Conservation (phyloP, 805 yeast genomes). For the Teunomyces pallodes region DNA sequence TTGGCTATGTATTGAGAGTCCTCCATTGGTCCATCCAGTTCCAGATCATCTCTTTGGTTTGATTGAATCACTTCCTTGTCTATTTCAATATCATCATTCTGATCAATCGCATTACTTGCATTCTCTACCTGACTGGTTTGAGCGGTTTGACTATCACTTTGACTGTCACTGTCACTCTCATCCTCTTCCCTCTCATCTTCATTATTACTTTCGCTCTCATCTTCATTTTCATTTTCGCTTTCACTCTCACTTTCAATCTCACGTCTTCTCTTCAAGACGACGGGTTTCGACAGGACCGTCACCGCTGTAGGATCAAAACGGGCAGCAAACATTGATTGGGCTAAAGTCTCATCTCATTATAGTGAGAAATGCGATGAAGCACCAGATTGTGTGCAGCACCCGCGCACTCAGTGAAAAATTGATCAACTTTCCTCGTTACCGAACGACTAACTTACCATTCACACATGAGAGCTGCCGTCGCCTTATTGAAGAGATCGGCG, state of each 20-base stretch:
- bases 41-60: constrained; percentile 10
- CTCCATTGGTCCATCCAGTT: constrained; percentile 11
- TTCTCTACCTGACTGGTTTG: constrained; percentile 5
- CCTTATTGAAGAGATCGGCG: constrained; percentile 30
- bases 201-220: neutral
- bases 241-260: constrained; percentile 9
- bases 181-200: constrained; percentile 4
- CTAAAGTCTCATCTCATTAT: neutral
- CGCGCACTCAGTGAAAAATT: neutral
- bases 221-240: constrained; percentile 9
- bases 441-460: neutral
- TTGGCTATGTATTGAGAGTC: constrained; percentile 18
- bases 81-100: constrained; percentile 16
- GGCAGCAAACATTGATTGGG: constrained; percentile 54
- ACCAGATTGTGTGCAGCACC: neutral
- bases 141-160: constrained; percentile 11
- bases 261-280: constrained; percentile 1
- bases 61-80: neutral
- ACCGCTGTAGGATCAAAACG: constrained; percentile 52
- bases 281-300: neutral
- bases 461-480: constrained; percentile 34
- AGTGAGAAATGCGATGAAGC: neutral
- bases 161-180: constrained; percentile 13
- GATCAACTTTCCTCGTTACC: neutral
- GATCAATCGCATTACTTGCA: neutral